Evolutionary conservation across 176 grass and related monocot genomes (phyloP), one percentile per base, ranked within the genome.

Genomic region (Oryza punctata): DNA sequence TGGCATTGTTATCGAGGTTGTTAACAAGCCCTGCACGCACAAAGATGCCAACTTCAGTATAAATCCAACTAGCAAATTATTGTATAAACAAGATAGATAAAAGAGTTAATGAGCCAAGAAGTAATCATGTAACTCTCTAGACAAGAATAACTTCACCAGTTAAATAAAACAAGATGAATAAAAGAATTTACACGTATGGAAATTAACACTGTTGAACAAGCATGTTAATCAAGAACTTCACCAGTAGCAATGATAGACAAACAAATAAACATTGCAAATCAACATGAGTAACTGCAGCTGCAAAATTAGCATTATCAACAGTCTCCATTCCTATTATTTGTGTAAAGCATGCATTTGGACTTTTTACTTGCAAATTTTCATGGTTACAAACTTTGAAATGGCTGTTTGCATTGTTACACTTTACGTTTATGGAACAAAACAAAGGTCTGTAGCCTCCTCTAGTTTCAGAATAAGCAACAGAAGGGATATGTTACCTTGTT

Each of bases 401-500:
- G 46, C 60, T 47, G 8, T 50, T 9, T 7, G 3, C 4, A 67
- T 67, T 9, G n/a, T 19, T 74, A 23, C 10, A 77, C 15, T 23
- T 28, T 9, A 0, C 26, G 19, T 69, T 47, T 74, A 11, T 25
- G 63, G 65, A 33, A 49, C 16, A 67, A 40, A 67, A 74, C 1
- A 47, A 77, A 19, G 54, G 69, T 57, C 10, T 67, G 9, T 40
- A 63, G 26, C 65, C 0, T 78, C 38, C 75, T 63, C 69, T 63
- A 46, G 64, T 70, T 40, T 44, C 4, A 57, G 35, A 69, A 47
- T 26, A 63, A 63, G 30, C 9, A 70, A 79, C 23, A 38, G 23
- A 67, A 82, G 33, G 21, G 29, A 3, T 28, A 45, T 38, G 15
- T 72, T 92, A 92, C 90, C 90, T 80, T 82, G 80, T 84, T 78